Evolutionary conservation across 305 asterid genomes (phyloP).

Genomic region (Petunia hybrid): DNA sequence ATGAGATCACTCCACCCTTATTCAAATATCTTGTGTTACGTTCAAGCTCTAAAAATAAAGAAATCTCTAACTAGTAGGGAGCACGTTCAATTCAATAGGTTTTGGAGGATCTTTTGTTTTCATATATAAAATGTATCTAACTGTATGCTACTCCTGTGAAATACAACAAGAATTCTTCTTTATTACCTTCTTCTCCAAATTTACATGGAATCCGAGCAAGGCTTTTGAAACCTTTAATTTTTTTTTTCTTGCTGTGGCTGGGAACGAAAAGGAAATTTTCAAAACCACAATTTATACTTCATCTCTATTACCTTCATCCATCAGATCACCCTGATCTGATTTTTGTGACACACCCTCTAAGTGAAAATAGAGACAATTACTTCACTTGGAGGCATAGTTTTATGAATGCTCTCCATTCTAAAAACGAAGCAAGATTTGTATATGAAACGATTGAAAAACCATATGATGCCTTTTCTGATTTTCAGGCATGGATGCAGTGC

Average conservation of each 20-base stretch:
- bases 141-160: background rate
- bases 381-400: constrained; percentile 12
- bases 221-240: background rate
- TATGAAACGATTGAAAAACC: constrained; percentile 12
- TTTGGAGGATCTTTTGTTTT: no score
- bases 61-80: no score
- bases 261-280: no score
- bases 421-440: background rate
- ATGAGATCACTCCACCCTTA: no score
- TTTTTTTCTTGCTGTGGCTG: background rate
- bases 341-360: background rate
- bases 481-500: background rate
- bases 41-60: no score
- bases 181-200: no score
- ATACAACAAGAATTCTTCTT: no score
- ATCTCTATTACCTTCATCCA: background rate
- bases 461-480: background rate
- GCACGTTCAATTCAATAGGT: no score
- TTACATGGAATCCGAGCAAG: background rate
- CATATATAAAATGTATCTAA: no score
- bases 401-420: constrained; percentile 17
- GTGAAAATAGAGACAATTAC: constrained; percentile 15
- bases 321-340: background rate
- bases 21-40: no score
- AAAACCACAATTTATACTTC: background rate